These are phyloP conservation scores for Elaeis guineensis DNA, from an alignment of 176 grass and related monocot genomes.

Conservation along the genomic window DNA sequence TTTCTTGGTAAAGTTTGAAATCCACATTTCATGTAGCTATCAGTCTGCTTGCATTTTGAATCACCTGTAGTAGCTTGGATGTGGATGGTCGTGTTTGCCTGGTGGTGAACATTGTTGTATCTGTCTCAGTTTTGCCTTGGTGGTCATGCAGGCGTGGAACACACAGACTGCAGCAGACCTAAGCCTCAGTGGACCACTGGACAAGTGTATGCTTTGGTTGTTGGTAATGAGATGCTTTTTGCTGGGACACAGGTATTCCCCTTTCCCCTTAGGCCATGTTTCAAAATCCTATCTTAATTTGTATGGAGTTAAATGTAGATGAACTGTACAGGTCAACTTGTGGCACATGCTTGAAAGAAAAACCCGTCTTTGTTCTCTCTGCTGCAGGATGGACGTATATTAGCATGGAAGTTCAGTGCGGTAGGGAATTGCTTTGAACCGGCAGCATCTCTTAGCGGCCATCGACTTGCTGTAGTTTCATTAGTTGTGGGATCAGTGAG, in stretches of 20 bases:
- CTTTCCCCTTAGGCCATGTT: not conserved
- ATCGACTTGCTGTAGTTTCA: constrained; percentile 69
- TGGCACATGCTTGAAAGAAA: too few species aligned
- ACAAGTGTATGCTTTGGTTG: constrained; percentile 76
- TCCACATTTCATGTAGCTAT: not conserved
- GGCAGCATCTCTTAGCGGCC: constrained; percentile 60
- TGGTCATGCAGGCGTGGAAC: constrained; percentile 63
- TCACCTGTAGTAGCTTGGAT: too few species aligned
- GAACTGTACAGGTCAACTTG: too few species aligned
- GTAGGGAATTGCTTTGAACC: constrained; percentile 73
- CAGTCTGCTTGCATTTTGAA: too few species aligned
- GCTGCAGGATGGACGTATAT: constrained; percentile 80
- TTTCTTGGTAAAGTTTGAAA: constrained; percentile 2
- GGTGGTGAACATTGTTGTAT: too few species aligned
- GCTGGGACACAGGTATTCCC: constrained; percentile 72
- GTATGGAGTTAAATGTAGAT: too few species aligned
- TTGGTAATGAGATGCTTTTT: constrained; percentile 78
- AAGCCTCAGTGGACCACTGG: constrained; percentile 78
- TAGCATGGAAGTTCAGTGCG: constrained; percentile 73
- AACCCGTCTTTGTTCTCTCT: not conserved
- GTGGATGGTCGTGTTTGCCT: too few species aligned
- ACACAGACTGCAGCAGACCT: constrained; percentile 63
- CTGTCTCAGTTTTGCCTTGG: not conserved
- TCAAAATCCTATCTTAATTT: not conserved
- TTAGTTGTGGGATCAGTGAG: constrained; percentile 56